Base-by-base conservation (phyloP, 345 rosid species). In the Hibiscus trionum region DNA sequence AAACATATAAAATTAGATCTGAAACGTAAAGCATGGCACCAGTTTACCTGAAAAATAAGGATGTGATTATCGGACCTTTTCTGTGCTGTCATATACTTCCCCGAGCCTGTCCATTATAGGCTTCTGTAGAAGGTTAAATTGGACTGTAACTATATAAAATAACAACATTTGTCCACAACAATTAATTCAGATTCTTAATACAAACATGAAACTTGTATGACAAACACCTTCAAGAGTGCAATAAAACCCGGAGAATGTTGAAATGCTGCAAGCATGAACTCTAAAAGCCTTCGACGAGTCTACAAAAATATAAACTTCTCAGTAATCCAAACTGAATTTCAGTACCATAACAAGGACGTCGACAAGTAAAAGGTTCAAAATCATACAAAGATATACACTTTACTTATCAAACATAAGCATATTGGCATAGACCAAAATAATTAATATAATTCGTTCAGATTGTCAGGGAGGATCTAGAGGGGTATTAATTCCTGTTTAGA, bases 91-190 rank as follows among this genome's bases (percentile, higher is more conserved):
- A 66, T 90, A 92, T 66, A 96, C 99, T 88, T 95, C 97, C 66
- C 93, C 99, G 53, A 92, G 96, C 73, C 96, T 81, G 83, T 92
- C 91, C 77, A 89, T 84, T 70, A 95, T 89, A 74, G 97, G 99
- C 78, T 95, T 95, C 99, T 95, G 96, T 55, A 55, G 61, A 52
- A 70, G 29, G 70, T 66, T 69, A 71, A 55, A 59, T 44, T 70
- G 39, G 52, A 66, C 33, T 21, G 60, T 26, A 49, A 50, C 47
- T 47, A 29, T 4, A 68, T 52, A 29, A 29, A 53, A 17, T 33
- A 69, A 2, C 17, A 55, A 55, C 19, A 8, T 17, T 55, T 17
- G 59, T 10, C 12, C 21, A 19, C 15, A 15, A 12, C 9, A 37
- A 5, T 37, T 37, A 37, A 37, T 37, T 37, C 42, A 37, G 8